Percentiles rank a stretch among this genome's conserved stretches.
These are phyloP conservation scores for Ophiognomonia clavigignenti-juglandacearum DNA, from an alignment of 2,329 filamentous ascomycete genomes.

Conservation along the genomic window DNA sequence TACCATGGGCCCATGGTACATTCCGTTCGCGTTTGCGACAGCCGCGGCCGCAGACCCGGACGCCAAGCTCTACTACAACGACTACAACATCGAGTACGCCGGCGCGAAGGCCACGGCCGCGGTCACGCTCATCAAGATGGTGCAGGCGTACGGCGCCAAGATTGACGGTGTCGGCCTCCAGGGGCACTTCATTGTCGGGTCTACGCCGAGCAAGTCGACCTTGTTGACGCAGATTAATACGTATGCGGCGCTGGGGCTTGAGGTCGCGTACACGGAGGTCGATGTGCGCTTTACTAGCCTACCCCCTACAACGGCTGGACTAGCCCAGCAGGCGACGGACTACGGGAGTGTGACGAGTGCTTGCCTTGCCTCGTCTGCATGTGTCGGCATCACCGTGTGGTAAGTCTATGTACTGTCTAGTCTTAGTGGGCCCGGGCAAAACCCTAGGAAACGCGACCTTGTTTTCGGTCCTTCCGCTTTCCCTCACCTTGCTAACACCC, in stretches of 20 bases:
- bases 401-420: too few relatives aligned
- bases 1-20: slow-evolving; percentile 50
- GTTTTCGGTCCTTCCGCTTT: too few relatives aligned
- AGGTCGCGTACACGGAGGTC: slow-evolving; percentile 58
- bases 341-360: slow-evolving; percentile 35
- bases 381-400: slow-evolving; percentile 40
- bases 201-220: slow-evolving; percentile 38
- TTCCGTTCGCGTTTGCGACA: slow-evolving; percentile 53
- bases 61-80: slow-evolving; percentile 48
- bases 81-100: slow-evolving; percentile 55
- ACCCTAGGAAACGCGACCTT: too few relatives aligned
- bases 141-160: slow-evolving; percentile 43
- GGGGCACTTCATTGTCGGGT: slow-evolving; percentile 53
- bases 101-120: slow-evolving; percentile 40
- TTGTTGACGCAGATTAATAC: slow-evolving; percentile 41
- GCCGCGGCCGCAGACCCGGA: slow-evolving; percentile 48
- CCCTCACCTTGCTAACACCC: background rate
- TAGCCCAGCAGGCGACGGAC: slow-evolving; percentile 41
- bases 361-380: slow-evolving; percentile 29
- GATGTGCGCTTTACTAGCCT: slow-evolving; percentile 46
- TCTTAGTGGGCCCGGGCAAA: too few relatives aligned
- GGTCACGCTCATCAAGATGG: slow-evolving; percentile 37
- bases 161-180: slow-evolving; percentile 62
- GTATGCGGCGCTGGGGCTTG: slow-evolving; percentile 47
- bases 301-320: slow-evolving; percentile 33